These are phyloP conservation scores for Scorias spongiosa DNA, from an alignment of 2,329 filamentous ascomycete genomes.

Conservation along the genomic window DNA sequence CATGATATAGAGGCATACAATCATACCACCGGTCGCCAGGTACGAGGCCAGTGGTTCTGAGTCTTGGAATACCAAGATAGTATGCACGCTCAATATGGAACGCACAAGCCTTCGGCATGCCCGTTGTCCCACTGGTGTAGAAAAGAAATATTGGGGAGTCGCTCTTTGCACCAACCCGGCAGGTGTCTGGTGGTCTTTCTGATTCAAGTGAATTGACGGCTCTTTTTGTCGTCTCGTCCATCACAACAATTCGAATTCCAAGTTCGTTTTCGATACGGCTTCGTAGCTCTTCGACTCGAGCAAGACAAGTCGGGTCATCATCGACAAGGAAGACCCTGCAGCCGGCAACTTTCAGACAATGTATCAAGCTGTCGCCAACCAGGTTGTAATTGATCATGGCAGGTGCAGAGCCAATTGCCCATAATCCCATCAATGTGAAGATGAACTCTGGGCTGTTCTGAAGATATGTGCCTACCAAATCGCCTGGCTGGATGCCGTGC, in stretches of 20 bases:
- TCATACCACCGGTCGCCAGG: conserved; percentile 51
- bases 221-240: conserved; percentile 35
- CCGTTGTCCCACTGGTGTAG: conserved; percentile 65
- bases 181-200: conserved; percentile 38
- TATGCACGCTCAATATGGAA: conserved; percentile 40
- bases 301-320: conserved; percentile 34
- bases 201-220: conserved; percentile 34
- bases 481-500: conserved; percentile 18
- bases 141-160: conserved; percentile 48
- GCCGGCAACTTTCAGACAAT: conserved; percentile 22
- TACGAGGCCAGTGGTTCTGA: conserved; percentile 21
- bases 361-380: conserved; percentile 18
- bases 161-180: conserved; percentile 36
- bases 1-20: conserved; percentile 67
- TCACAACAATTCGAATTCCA: conserved; percentile 40
- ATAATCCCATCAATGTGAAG: conserved; percentile 15
- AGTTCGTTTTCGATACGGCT: conserved; percentile 37
- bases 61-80: conserved; percentile 22
- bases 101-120: conserved; percentile 55
- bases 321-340: conserved; percentile 31
- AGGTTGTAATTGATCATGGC: conserved; percentile 24
- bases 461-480: conserved; percentile 20
- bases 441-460: conserved; percentile 23
- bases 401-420: conserved; percentile 18
- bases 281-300: conserved; percentile 39